Conservation (phyloP, 2,329 filamentous ascomycete genomes). For the Botrytis byssoidea region DNA sequence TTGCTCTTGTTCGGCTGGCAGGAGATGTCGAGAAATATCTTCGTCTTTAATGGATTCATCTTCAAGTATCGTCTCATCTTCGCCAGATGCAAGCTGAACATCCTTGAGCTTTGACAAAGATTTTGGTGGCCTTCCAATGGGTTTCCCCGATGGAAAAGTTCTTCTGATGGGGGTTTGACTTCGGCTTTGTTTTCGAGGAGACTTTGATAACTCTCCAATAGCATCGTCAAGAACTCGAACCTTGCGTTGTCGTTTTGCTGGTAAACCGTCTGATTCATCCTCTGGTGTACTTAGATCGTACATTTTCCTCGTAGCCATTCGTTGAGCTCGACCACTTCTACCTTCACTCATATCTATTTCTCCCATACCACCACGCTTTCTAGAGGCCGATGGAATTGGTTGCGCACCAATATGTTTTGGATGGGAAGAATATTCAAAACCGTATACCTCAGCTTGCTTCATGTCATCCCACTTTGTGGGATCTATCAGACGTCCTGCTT, state of each 20-base stretch:
- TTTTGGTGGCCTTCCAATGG: constrained; percentile 37
- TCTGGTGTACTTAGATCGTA: constrained; percentile 34
- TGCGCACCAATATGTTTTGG: constrained; percentile 58
- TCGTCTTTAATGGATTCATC: constrained; percentile 21
- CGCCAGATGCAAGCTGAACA: constrained; percentile 28
- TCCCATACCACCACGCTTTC: constrained; percentile 18
- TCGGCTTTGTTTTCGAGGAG: constrained; percentile 26
- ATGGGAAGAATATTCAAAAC: constrained; percentile 60
- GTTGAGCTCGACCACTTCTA: constrained; percentile 32
- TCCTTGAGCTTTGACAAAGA: constrained; percentile 34
- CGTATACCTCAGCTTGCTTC: constrained; percentile 60
- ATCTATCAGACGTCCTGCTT: constrained; percentile 30
- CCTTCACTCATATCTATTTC: constrained; percentile 26
- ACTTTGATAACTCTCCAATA: constrained; percentile 22
- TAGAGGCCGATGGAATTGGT: constrained; percentile 43
- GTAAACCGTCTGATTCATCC: constrained; percentile 33
- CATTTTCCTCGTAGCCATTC: constrained; percentile 28
- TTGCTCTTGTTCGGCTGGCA: constrained; percentile 30
- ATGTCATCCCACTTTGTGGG: constrained; percentile 35
- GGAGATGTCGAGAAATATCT: constrained; percentile 27
- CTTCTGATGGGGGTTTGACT: constrained; percentile 29
- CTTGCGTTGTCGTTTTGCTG: constrained; percentile 34
- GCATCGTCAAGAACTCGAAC: constrained; percentile 29
- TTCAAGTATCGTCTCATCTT: constrained; percentile 11
- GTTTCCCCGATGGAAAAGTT: constrained; percentile 37